phyloP scores from a whole-genome alignment of 768 basidiomycete genomes.

The Suillus spraguei region DNA sequence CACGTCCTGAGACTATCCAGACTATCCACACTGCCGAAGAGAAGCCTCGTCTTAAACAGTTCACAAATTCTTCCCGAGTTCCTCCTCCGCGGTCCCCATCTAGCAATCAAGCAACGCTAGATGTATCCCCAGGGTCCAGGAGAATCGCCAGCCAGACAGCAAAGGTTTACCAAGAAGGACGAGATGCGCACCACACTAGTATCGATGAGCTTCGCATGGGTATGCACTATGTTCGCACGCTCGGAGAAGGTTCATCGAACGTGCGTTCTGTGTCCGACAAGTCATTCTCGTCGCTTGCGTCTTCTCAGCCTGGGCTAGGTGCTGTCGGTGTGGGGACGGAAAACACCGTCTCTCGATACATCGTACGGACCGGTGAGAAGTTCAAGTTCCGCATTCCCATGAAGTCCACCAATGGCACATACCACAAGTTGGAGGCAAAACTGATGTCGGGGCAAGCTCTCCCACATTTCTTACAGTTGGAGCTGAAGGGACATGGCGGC shows the following conservation, averaged over 20 bases:
- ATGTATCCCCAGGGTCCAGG: conserved; percentile 32
- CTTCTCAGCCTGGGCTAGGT: conserved; percentile 47
- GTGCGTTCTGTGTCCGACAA: conserved; percentile 37
- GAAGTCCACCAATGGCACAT: conserved; percentile 26
- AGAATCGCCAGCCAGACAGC: conserved; percentile 67
- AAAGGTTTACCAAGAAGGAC: conserved; percentile 49
- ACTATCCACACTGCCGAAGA: conserved; percentile 28
- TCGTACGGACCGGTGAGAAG: conserved; percentile 57
- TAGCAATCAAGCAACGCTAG: conserved; percentile 21
- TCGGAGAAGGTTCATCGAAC: conserved; percentile 53
- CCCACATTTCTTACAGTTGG: conserved; percentile 58
- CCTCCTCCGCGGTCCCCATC: conserved; percentile 57
- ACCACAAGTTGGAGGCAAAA: conserved; percentile 47
- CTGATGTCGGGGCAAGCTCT: conserved; percentile 53
- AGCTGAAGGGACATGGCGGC: conserved; percentile 41
- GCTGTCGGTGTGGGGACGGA: conserved; percentile 29
- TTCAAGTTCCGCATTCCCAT: conserved; percentile 62
- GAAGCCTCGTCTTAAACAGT: conserved; percentile 69
- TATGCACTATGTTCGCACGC: conserved; percentile 68
- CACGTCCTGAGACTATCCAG: conserved; percentile 32
- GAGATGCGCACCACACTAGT: conserved; percentile 36
- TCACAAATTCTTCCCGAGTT: conserved; percentile 67
- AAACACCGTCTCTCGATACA: conserved; percentile 37
- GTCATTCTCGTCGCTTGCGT: conserved; percentile 67
- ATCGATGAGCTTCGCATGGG: conserved; percentile 70